These are phyloP conservation scores for Rhodamnia rubescens DNA, from an alignment of 345 rosid species.

Conservation along the genomic window DNA sequence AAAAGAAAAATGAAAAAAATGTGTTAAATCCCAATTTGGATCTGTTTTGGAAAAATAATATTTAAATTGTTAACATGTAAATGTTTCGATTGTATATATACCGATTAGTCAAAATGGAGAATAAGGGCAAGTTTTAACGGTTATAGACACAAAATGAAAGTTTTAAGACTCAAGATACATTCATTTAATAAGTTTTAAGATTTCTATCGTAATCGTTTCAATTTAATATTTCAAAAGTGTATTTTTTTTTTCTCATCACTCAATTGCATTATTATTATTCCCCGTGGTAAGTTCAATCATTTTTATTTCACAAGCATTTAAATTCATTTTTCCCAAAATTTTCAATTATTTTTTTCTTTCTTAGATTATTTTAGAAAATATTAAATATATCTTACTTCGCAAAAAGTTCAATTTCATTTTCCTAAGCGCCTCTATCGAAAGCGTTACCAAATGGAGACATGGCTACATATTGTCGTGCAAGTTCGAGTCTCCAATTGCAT, in stretches of 20 bases:
- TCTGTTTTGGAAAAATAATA: too few species aligned
- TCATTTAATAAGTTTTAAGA: neutral
- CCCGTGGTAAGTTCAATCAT: neutral
- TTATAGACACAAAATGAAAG: neutral
- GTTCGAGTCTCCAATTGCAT: neutral
- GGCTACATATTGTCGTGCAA: neutral
- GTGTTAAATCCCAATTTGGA: too few species aligned
- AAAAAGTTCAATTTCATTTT: neutral
- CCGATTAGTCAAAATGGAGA: neutral
- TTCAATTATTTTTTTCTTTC: neutral
- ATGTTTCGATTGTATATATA: too few species aligned
- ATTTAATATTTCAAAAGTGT: neutral
- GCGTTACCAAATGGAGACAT: neutral
- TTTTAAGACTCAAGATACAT: neutral
- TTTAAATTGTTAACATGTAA: too few species aligned
- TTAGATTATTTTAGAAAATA: neutral
- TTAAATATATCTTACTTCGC: neutral
- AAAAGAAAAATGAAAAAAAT: too few species aligned
- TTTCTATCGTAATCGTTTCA: neutral
- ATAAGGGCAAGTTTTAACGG: neutral
- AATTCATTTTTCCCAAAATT: neutral
- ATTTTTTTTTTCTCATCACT: neutral
- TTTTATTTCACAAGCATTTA: neutral
- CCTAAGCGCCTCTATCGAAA: neutral
- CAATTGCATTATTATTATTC: neutral